Evolutionary conservation across 2,329 filamentous ascomycete species (phyloP), one percentile per base, ranked within the genome.

Genomic region (Coniella lustricola): DNA sequence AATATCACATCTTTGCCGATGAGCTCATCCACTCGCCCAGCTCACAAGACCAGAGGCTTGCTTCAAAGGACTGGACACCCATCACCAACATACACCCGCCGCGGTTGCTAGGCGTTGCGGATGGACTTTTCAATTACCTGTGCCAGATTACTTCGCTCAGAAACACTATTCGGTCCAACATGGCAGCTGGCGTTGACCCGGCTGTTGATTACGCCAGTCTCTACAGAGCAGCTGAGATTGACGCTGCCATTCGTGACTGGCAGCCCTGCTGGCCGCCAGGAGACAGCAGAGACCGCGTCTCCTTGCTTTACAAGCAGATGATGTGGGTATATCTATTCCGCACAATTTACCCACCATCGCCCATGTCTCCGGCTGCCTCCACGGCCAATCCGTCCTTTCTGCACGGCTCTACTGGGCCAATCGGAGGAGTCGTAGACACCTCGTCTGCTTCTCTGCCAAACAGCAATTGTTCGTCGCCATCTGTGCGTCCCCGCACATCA

Each of bases 91-190:
- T 76, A 22, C 64, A 74, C 16, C 67, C 72, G 0, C 71, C 75
- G 4, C 72, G 77, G n/a, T 72, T 95, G 4, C 72, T 95, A 5
- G 90, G 90, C 18, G 84, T 95, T 21, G 81, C 85, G 35, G 89
- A 95, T 59, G 87, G 87, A 1, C 71, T 95, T 2, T 90, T 95
- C 61, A 76, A 78, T 31, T 83, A 86, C 60, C 82, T 95, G 25
- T 84, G 84, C 7, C 81, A 87, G 59, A 91, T 94, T 52, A 89
- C 87, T 2, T 77, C 79, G 12, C 77, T 95, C 33, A 79, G 89
- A 36, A 85, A 90, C 63, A 75, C 74, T 2, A 85, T 95, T 53
- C 79, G 90, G 5, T 70, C 72, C 29, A 82, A 87, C 44, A 82
- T 89, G 56, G 67, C 73, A 46, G 61, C 76, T 46, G 69, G 78